Evolutionary conservation across 1,284 basidiomycete species (phyloP).

Genomic region (Volvariella volvacea): DNA sequence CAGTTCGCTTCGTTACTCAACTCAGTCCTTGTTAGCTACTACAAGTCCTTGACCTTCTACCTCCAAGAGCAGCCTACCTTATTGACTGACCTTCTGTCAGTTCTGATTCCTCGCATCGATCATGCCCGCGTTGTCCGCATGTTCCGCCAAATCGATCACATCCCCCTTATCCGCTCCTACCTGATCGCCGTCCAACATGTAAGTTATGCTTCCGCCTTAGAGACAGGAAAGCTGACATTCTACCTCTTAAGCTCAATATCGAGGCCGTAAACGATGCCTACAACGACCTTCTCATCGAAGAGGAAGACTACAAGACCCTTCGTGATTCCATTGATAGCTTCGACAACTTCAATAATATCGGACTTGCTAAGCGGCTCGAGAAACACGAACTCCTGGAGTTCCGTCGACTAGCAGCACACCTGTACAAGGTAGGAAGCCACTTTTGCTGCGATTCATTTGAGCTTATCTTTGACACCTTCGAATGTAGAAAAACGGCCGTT

Average conservation of each 20-base stretch:
- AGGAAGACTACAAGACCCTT: constrained; percentile 97
- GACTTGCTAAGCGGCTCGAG: constrained; percentile 82
- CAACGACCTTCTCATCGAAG: constrained; percentile 95
- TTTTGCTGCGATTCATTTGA: no score
- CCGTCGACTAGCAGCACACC: constrained; percentile 87
- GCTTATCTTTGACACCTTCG: no score
- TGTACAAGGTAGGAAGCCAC: constrained; percentile 80
- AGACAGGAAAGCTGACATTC: background rate
- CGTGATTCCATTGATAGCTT: constrained; percentile 96
- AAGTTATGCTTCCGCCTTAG: constrained; percentile 20
- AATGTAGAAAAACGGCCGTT: constrained; percentile 93
- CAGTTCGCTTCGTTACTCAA: background rate
- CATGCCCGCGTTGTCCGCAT: constrained; percentile 93
- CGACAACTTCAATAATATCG: constrained; percentile 95
- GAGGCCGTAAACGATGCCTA: constrained; percentile 98
- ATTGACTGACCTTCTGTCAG: constrained; percentile 89
- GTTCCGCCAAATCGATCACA: constrained; percentile 93
- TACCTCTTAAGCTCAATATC: constrained; percentile 69
- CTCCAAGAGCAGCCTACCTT: constrained; percentile 91
- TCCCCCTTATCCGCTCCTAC: constrained; percentile 93
- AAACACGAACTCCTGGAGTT: constrained; percentile 94
- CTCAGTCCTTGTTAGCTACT: constrained; percentile 50
- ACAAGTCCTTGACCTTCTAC: constrained; percentile 86
- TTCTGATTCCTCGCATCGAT: constrained; percentile 90
- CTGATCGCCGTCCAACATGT: constrained; percentile 95